A percentile compares a stretch with the other conserved stretches of the same genome.
Conservation (phyloP, 306 rosid species). For the Nissolia schottii region DNA sequence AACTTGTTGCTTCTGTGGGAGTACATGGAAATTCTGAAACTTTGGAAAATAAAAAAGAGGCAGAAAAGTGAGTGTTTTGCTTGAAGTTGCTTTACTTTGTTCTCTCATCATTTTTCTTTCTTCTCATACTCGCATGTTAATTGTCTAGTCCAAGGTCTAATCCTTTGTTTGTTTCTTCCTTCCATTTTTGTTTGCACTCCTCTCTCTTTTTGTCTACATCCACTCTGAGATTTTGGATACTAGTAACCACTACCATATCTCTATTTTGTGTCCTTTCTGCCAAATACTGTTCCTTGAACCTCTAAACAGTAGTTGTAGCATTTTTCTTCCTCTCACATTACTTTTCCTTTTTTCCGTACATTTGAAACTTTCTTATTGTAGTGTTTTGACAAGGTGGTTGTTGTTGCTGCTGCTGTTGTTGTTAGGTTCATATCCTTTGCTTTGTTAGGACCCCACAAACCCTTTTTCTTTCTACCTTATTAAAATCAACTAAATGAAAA, state of each 20-base stretch:
- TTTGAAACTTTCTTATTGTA: conserved; percentile 21
- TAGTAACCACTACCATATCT: neutral
- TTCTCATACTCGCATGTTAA: conserved; percentile 17
- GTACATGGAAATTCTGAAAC: conserved; percentile 15
- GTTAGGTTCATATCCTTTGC: conserved; percentile 18
- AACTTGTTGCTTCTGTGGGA: neutral
- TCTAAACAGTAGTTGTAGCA: neutral
- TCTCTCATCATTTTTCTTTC: neutral
- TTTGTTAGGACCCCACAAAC: conserved; percentile 27
- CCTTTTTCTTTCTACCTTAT: neutral
- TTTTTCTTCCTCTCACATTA: conserved; percentile 14
- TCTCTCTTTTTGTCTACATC: conserved; percentile 15
- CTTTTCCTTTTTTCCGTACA: conserved; percentile 32
- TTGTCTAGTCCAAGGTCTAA: conserved; percentile 15
- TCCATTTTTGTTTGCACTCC: neutral
- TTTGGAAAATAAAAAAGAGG: conserved; percentile 22
- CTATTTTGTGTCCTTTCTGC: conserved; percentile 25
- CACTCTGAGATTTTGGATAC: conserved; percentile 7
- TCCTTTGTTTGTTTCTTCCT: conserved; percentile 1
- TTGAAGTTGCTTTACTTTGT: conserved; percentile 28
- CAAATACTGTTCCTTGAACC: neutral
- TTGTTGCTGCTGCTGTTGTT: neutral
- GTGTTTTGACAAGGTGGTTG: neutral
- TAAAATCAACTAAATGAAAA: conserved; percentile 22
- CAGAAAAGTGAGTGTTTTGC: conserved; percentile 21